Base-by-base conservation (phyloP, 768 basidiomycete species). In the Russula ochroleuca region DNA sequence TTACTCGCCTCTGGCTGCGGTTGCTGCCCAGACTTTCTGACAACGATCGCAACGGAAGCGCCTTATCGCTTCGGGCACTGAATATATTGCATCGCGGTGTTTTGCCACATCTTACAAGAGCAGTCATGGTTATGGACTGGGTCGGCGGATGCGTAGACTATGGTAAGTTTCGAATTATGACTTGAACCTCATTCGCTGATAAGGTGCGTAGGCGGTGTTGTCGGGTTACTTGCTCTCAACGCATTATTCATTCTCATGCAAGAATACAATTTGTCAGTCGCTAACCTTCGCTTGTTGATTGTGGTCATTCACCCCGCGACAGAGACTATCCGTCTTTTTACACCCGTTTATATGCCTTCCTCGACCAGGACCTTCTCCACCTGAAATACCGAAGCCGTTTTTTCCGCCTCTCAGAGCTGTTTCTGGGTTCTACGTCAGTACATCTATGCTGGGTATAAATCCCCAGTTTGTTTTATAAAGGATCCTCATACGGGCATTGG, bases 261-360 rank as follows among this genome's bases (percentile, higher is more conserved):
- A 63, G 86, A 94, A 57, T 94, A 97, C 72, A 97, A 97, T 69
- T 79, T 99, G 95, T 92, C 71, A 72, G 91, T 80, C 31, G 14
- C 13, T 38, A 3, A 38, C 25, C 47, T 28, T 28, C 66, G 54
- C 31, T 13, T 54, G 23, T 62, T 55, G 15, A 13, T 11, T 25
- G 15, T n/a, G 40, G 28, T 43, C 50, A 13, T 35, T 50, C 59
- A 57, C 61, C 51, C 31, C 63, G 3, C 37, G 15, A 9, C 70
- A 98, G 96, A 11, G 97, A 99, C 70, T 98, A 96, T 71, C 95
- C 97, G 2, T 87, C 86, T 13, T 98, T 99, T 76, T 99, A 97
- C 76, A 89, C 87, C 7, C 86, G 89, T 5, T 82, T 99, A 2
- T 98, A 98, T 72, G 82, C 86, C 1, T 90, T 98, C 72, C 82